A percentile compares a stretch with the other conserved stretches of the same genome.
Evolutionary conservation across 2,329 filamentous ascomycete genomes (phyloP).

Genomic region (Beauveria sp.): DNA sequence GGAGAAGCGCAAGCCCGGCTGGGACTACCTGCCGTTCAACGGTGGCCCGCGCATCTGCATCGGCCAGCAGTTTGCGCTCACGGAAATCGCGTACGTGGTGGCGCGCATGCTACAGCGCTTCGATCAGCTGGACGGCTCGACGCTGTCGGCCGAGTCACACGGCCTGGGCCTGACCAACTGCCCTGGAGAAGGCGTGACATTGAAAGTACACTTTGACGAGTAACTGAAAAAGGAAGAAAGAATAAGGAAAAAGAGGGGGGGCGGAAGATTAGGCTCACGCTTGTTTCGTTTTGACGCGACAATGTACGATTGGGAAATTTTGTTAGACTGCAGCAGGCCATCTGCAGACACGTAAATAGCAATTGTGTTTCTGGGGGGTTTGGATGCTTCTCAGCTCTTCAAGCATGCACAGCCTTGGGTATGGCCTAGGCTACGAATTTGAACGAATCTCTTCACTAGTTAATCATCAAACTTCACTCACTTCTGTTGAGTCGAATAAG

Average conservation of each 20-base stretch:
- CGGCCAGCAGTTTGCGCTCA: conserved; percentile 22
- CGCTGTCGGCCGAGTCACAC: conserved; percentile 1
- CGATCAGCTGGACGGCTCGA: conserved; percentile 2
- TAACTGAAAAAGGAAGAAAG: background rate
- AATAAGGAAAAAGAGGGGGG: background rate
- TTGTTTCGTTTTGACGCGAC: background rate
- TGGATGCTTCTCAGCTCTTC: background rate
- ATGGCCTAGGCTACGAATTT: background rate
- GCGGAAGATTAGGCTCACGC: background rate
- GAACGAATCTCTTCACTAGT: background rate
- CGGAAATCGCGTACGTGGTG: conserved; percentile 19
- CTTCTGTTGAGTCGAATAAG: too few species aligned
- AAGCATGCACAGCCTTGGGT: too few species aligned
- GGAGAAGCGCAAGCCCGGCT: conserved; percentile 19
- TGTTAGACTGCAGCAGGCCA: background rate
- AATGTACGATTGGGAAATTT: background rate
- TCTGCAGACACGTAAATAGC: background rate
- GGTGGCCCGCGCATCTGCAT: conserved; percentile 22
- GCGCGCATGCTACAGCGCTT: conserved; percentile 13
- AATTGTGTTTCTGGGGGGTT: background rate
- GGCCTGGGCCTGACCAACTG: conserved; percentile 7
- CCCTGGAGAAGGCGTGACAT: conserved; percentile 5
- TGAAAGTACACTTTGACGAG: conserved; percentile 1
- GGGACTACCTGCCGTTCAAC: conserved; percentile 22
- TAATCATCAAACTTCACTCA: background rate